Percentiles rank a stretch among this genome's conserved stretches.
These are phyloP conservation scores for Pseudomonodictys pantanalensis DNA, from an alignment of 495 filamentous ascomycete species.

Conservation along the genomic window DNA sequence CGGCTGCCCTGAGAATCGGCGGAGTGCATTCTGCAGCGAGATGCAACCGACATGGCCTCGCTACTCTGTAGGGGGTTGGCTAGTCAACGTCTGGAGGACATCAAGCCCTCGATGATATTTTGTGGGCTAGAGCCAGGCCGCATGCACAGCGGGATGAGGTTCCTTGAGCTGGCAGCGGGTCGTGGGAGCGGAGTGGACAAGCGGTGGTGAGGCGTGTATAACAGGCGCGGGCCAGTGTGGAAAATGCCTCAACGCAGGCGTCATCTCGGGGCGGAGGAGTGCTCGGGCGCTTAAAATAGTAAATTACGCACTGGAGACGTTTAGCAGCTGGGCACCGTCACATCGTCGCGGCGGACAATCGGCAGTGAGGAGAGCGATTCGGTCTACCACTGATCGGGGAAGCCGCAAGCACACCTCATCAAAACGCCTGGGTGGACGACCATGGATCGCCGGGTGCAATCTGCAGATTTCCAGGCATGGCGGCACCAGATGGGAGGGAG, in stretches of 20 bases:
- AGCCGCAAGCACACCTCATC: no score
- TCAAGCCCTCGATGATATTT: no score
- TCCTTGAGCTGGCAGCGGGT: not conserved
- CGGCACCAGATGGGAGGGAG: no score
- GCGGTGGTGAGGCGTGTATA: not conserved
- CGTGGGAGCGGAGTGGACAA: not conserved
- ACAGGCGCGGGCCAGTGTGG: not conserved
- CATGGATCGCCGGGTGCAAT: no score
- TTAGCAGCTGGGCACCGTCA: not conserved
- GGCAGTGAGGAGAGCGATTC: no score
- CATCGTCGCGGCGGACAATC: not conserved
- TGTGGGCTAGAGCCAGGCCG: no score
- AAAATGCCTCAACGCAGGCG: slow-evolving; percentile 21
- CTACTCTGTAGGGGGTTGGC: not conserved
- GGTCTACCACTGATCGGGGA: no score
- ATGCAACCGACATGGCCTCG: no score
- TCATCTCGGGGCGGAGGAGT: not conserved
- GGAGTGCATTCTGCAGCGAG: not conserved
- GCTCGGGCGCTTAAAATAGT: slow-evolving; percentile 3
- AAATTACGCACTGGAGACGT: slow-evolving; percentile 1
- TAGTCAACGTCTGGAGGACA: not conserved
- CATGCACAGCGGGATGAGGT: no score
- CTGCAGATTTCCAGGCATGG: no score
- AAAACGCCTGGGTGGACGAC: no score
- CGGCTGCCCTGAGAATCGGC: no score